Evolutionary conservation across 1,139 yeast genomes (phyloP).

Genomic region (Arxiozyma heterogenica): DNA sequence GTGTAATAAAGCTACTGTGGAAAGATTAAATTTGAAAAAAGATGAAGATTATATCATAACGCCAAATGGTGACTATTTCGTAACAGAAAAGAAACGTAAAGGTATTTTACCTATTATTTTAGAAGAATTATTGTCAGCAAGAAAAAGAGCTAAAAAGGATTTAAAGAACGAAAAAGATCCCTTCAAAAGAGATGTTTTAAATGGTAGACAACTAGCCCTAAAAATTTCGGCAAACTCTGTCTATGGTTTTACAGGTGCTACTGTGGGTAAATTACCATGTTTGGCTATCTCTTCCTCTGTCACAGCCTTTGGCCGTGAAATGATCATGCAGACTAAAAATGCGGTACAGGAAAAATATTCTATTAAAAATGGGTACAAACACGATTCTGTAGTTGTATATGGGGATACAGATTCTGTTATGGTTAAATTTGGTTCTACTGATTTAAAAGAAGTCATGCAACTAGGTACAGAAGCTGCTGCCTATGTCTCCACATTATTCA

Average conservation of each 20-base stretch:
- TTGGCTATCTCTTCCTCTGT: constrained; percentile 91
- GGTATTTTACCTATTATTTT: constrained; percentile 90
- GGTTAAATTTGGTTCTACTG: constrained; percentile 92
- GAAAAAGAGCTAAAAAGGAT: constrained; percentile 87
- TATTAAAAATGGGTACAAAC: constrained; percentile 68
- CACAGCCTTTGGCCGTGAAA: constrained; percentile 91
- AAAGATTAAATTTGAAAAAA: constrained; percentile 51
- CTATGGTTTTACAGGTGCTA: constrained; percentile 98
- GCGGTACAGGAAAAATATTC: constrained; percentile 77
- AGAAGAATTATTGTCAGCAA: constrained; percentile 78
- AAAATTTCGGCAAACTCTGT: constrained; percentile 97
- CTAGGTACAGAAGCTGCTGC: constrained; percentile 93
- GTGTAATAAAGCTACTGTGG: constrained; percentile 59
- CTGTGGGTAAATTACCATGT: constrained; percentile 94
- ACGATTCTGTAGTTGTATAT: constrained; percentile 84
- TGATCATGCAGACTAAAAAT: constrained; percentile 87
- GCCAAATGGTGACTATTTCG: constrained; percentile 90
- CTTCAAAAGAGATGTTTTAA: constrained; percentile 82
- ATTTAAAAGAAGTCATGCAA: constrained; percentile 76
- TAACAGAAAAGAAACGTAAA: constrained; percentile 57
- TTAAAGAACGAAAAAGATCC: constrained; percentile 91
- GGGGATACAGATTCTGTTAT: constrained; percentile 99
- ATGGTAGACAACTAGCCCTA: constrained; percentile 94
- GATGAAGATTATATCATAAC: constrained; percentile 75
- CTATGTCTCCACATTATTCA: constrained; percentile 67